Base-by-base conservation (phyloP, 2,329 filamentous ascomycete genomes). In the Fusarium domesticum region DNA sequence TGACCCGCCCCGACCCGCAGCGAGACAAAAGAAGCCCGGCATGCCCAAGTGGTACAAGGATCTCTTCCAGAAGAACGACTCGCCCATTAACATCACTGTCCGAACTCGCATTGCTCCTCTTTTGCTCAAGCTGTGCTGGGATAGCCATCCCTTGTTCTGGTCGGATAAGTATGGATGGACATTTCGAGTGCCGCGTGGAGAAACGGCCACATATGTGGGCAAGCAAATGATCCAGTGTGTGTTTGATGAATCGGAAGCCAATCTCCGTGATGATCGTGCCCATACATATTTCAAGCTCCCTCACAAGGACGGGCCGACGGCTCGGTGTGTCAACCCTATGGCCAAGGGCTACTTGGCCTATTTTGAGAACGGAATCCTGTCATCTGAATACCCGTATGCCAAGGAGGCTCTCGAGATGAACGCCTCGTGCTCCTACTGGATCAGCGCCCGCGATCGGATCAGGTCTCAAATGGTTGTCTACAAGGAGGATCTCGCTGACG, bases 381-480 rank as follows among this genome's bases (percentile, higher is more conserved):
- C 89, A 1, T 97, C 92, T 0, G 86, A 96, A 64, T 97, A 86
- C 59, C 65, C 83, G 0, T 92, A 96, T 59, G 93, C 93, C 0
- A 97, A 95, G 62, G 90, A 96, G 64, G 93, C 95, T 0, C 72
- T 98, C 34, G 87, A 97, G 58, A 98, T 98, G 93, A 98, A 98
- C 58, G 90, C 93, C 0, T 96, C 90, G 0, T 98, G 95, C 64
- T 97, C 92, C 1, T 98, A 98, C 68, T 98, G 95, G 93, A 97
- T 98, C 58, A 96, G 89, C 60, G 91, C 93, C 14, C 80, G 93
- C 50, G 89, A 96, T 61, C 78, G 93, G 38, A 98, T 98, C 67
- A 92, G 74, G 76, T 87, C 85, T n/a, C 93, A 98, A 62, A 88
- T 97, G 77, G 91, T 95, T 2, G 87, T 98, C 1, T 96, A 95